These are phyloP conservation scores for Coemansia aciculifera DNA, from an alignment of 192 early-diverging fungal genomes.

Conservation along the genomic window DNA sequence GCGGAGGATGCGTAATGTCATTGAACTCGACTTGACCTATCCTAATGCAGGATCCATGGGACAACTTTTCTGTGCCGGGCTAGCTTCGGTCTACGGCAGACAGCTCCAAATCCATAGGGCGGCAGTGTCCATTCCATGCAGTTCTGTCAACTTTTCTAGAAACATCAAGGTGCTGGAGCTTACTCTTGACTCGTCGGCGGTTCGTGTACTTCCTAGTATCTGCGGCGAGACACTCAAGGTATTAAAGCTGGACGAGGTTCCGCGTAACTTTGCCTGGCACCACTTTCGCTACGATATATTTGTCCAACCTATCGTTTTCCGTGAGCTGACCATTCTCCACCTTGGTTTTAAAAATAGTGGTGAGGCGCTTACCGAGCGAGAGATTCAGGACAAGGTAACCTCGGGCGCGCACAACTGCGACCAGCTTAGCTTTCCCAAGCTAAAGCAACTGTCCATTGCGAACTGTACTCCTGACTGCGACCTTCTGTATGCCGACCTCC, in stretches of 20 bases:
- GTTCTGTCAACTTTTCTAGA: too few species aligned
- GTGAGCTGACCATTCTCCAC: not conserved
- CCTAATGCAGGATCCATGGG: too few species aligned
- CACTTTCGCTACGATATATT: not conserved
- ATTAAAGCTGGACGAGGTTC: too few species aligned
- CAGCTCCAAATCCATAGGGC: too few species aligned
- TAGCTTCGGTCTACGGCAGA: too few species aligned
- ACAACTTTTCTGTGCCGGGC: too few species aligned
- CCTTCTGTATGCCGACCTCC: not conserved
- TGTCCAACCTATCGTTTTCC: not conserved
- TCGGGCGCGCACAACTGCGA: not conserved
- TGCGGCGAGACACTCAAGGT: too few species aligned
- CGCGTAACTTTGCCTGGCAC: too few species aligned
- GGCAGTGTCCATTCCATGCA: too few species aligned
- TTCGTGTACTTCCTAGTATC: too few species aligned
- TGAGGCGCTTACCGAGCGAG: not conserved
- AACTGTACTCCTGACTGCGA: not conserved
- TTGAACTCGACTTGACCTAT: not conserved
- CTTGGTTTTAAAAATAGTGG: not conserved
- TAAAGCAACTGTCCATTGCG: too few species aligned
- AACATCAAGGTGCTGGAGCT: not conserved
- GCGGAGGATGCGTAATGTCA: not conserved
- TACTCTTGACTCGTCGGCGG: not conserved
- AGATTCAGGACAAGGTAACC: not conserved
- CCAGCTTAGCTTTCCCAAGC: too few species aligned